A percentile compares a stretch with the other conserved stretches of the same genome.
phyloP scores from a whole-genome alignment of 202 grass and related monocot species.

The Saccharum hybrid region DNA sequence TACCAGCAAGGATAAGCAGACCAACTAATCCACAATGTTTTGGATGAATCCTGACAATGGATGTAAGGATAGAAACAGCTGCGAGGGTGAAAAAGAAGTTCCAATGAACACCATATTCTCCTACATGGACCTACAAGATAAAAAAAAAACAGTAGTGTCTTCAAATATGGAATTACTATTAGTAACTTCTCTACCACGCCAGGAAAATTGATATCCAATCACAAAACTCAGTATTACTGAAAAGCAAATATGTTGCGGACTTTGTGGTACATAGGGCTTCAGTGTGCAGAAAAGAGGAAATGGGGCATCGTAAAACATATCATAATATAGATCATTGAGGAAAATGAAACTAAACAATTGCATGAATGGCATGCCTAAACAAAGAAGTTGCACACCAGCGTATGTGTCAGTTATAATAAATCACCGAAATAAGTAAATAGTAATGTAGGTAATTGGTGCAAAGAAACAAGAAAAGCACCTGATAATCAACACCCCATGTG shows the following conservation, averaged over 20 bases:
- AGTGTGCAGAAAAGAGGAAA: conserved; percentile 35
- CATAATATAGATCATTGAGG: conserved; percentile 5
- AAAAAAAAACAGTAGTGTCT: conserved; percentile 37
- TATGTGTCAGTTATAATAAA: conserved; percentile 14
- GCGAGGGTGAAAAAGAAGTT: conserved; percentile 99
- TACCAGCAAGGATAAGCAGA: conserved; percentile 81
- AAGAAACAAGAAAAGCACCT: conserved; percentile 59
- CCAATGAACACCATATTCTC: conserved; percentile 98
- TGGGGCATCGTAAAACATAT: not conserved
- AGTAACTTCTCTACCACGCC: conserved; percentile 10
- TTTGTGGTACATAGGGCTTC: not conserved
- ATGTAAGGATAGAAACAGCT: conserved; percentile 81
- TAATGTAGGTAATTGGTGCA: conserved; percentile 31
- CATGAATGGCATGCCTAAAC: conserved; percentile 22
- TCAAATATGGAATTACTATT: conserved; percentile 34
- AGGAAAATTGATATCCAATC: conserved; percentile 23
- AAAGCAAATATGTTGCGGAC: not conserved
- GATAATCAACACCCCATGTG: conserved; percentile 88
- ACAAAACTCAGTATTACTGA: conserved; percentile 15
- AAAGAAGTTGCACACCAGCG: conserved; percentile 19
- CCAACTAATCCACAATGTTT: conserved; percentile 84
- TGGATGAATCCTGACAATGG: conserved; percentile 70
- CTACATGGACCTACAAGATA: conserved; percentile 80
- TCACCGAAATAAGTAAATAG: not conserved
- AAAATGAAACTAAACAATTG: not conserved